phyloP scores from a whole-genome alignment of 805 yeast genomes.

The Wickerhamiella australiensis region DNA sequence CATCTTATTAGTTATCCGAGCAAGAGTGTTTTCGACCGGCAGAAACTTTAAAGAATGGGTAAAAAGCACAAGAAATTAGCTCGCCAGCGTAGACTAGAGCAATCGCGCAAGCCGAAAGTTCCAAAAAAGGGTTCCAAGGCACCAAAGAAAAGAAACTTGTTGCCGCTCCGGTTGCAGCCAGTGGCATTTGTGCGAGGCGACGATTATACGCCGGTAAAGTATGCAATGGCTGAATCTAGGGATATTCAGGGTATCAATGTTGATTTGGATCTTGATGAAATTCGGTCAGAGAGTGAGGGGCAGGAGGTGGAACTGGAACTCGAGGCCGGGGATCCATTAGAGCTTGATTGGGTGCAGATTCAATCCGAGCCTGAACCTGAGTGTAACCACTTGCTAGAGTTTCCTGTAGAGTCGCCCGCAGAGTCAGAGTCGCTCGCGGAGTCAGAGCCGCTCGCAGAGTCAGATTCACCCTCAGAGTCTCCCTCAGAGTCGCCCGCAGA shows the following conservation, averaged over 20 bases:
- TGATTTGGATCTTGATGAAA: neutral
- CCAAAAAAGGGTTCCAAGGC: constrained; percentile 1
- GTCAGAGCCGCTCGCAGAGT: too few species aligned
- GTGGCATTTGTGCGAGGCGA: constrained; percentile 11
- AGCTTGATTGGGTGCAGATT: neutral
- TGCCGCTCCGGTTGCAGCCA: constrained; percentile 5
- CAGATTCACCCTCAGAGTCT: too few species aligned
- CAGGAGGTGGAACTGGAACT: constrained; percentile 10
- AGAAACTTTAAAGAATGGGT: neutral
- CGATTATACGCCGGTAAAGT: constrained; percentile 8
- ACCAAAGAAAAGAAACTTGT: neutral
- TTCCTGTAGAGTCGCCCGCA: too few species aligned
- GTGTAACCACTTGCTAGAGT: too few species aligned
- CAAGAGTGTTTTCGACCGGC: neutral
- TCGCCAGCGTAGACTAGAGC: neutral
- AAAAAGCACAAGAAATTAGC: constrained; percentile 7
- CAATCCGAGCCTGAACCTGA: too few species aligned
- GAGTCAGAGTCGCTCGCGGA: too few species aligned
- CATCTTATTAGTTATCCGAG: neutral
- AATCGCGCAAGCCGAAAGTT: neutral
- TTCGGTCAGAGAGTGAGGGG: neutral
- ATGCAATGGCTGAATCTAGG: constrained; percentile 1
- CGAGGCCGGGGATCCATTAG: neutral
- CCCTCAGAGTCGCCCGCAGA: too few species aligned
- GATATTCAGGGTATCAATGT: neutral